phyloP scores from a whole-genome alignment of 2,329 filamentous ascomycete genomes.

The Paraphaeosphaeria minitans region DNA sequence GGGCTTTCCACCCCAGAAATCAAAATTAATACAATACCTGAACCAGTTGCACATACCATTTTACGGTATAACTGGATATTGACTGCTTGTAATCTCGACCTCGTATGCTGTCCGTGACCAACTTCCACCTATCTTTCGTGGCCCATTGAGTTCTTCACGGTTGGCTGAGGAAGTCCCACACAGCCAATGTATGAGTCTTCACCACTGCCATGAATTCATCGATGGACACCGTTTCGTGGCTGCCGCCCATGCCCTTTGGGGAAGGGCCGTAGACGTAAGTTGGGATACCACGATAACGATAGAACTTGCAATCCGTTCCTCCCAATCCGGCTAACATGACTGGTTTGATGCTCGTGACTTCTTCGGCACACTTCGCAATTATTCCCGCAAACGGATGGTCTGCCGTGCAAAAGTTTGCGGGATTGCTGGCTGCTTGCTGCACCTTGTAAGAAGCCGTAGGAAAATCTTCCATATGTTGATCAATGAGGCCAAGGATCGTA shows the following conservation, averaged over 20 bases:
- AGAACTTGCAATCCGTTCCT: constrained; percentile 52
- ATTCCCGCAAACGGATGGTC: constrained; percentile 41
- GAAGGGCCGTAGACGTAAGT: constrained; percentile 46
- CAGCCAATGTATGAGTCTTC: constrained; percentile 11
- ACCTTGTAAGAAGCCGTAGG: constrained; percentile 35
- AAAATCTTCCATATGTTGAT: constrained; percentile 32
- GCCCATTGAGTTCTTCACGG: not conserved
- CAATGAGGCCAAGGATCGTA: constrained; percentile 35
- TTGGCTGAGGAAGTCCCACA: constrained; percentile 11
- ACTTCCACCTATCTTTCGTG: not conserved
- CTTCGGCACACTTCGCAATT: constrained; percentile 20
- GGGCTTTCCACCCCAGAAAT: too few relatives aligned
- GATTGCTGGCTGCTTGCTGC: constrained; percentile 45
- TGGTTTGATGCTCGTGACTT: constrained; percentile 9
- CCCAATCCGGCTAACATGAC: constrained; percentile 46
- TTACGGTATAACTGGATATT: too few relatives aligned
- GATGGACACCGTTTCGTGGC: constrained; percentile 14
- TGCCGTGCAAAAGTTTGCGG: constrained; percentile 35
- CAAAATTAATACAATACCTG: too few relatives aligned
- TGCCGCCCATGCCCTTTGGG: constrained; percentile 33
- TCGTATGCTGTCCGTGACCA: not conserved
- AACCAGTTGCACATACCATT: too few relatives aligned
- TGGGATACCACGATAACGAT: constrained; percentile 44
- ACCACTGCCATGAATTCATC: constrained; percentile 12
- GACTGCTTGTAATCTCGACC: not conserved